Base-by-base conservation (phyloP, 345 rosid species). In the Eutrema heterophyllum region DNA sequence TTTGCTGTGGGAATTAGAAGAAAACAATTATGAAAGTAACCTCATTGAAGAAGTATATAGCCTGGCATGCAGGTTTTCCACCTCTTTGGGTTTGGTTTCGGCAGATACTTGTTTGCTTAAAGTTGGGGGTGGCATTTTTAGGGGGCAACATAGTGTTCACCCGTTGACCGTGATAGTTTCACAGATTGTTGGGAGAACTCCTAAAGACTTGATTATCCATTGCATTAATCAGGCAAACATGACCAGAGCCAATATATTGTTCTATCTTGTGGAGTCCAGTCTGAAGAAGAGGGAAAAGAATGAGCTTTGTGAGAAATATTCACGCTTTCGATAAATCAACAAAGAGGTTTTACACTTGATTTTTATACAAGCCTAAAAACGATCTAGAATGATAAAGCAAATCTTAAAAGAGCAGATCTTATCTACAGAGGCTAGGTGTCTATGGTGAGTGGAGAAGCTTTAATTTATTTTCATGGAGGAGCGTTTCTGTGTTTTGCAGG, bases 41-140 rank as follows among this genome's bases (percentile, higher is more conserved):
- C 78, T 81, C 61, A 76, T 89, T 59, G 93, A 87, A 83, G 87
- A 83, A 70, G 81, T 88, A 53, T 95, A 88, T 80, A 46, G 78
- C 41, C 48, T 68, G 73, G 80, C 83, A 43, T 86, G 92, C 80
- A 82, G 77, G 65, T 81, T 84, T 72, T 85, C 96, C 36, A 68
- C 76, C 61, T 79, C 79, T 35, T 78, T 78, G 53, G 73, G 85
- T 52, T 49, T 78, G 74, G 81, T 80, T 75, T 78, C 76, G 61
- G 91, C 84, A 61, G 86, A 88, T 82, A 7, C n/a, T 16, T 89
- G 90, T 82, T 80, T 95, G 84, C 87, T 89, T 67, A 87, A 84
- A 78, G 89, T 83, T 76, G 68, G 79, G 53, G 64, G 61, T 67
- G 86, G 85, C 38, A 75, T 83, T 39, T 74, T 79, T 79, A 71